Conservation (phyloP, 208 protist species). For the Trypanosoma vivax region DNA sequence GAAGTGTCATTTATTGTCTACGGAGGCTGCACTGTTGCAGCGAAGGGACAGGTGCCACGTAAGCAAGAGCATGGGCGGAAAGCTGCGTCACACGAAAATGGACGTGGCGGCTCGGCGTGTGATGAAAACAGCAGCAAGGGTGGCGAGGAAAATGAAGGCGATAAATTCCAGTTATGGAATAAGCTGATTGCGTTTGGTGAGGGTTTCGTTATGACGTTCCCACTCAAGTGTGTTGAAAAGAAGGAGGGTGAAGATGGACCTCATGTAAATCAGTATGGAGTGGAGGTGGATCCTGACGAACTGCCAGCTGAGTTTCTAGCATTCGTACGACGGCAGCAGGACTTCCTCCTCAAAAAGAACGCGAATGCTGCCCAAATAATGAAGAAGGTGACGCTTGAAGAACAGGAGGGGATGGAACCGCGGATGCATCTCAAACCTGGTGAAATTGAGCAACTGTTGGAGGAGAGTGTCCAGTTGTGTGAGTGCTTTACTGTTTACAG, state of each 20-base stretch:
- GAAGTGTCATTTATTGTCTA: constrained; percentile 68
- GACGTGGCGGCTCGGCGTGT: not conserved
- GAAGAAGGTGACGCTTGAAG: constrained; percentile 54
- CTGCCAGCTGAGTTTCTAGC: constrained; percentile 67
- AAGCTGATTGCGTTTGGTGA: constrained; percentile 45
- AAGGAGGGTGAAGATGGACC: constrained; percentile 17
- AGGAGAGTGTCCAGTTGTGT: constrained; percentile 61
- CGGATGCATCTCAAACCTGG: constrained; percentile 64
- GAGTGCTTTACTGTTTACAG: constrained; percentile 52
- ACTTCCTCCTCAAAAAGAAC: constrained; percentile 81
- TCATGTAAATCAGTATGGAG: constrained; percentile 53
- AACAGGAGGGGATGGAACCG: constrained; percentile 77
- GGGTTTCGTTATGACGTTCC: constrained; percentile 59
- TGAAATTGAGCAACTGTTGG: constrained; percentile 65
- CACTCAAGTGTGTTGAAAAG: constrained; percentile 13
- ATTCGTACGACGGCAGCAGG: constrained; percentile 79
- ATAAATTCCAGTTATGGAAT: constrained; percentile 14
- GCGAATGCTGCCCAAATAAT: constrained; percentile 27
- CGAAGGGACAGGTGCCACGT: constrained; percentile 2
- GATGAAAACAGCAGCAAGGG: not conserved
- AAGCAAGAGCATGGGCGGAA: not conserved
- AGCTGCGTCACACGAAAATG: not conserved
- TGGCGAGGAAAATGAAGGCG: constrained; percentile 2
- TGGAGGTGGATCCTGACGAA: constrained; percentile 60
- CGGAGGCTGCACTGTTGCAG: constrained; percentile 48